phyloP scores from a whole-genome alignment of 208 protist species.

The Wallacemonas rigidus region DNA sequence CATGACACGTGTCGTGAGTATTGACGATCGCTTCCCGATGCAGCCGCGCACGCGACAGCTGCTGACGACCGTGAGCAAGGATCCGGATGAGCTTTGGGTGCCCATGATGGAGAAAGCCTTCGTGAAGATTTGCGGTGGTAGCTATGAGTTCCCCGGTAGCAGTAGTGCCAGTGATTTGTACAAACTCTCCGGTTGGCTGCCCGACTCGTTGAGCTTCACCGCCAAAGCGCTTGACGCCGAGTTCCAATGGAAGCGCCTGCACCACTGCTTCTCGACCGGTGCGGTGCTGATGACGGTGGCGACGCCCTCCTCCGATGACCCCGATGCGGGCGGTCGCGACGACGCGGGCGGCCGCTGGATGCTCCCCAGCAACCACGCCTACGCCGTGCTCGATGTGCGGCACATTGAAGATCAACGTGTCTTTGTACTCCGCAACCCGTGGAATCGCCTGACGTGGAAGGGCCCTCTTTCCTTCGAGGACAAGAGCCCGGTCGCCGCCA shows the following conservation, averaged over 20 bases:
- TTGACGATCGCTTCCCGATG: conserved; percentile 87
- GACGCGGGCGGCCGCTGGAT: conserved; percentile 14
- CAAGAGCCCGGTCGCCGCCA: conserved; percentile 33
- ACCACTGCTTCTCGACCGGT: conserved; percentile 51
- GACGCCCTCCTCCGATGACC: conserved; percentile 35
- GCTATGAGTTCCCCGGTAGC: conserved; percentile 87
- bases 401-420: conserved; percentile 54
- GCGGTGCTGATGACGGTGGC: conserved; percentile 71
- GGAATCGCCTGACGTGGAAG: conserved; percentile 65
- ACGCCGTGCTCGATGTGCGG: conserved; percentile 70
- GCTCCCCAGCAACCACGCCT: conserved; percentile 67
- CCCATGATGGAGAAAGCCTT: conserved; percentile 84
- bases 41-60: conserved; percentile 33
- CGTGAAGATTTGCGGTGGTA: conserved; percentile 86
- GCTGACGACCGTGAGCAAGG: conserved; percentile 46
- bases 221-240: conserved; percentile 57
- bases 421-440: conserved; percentile 83
- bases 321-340: conserved; percentile 20
- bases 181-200: conserved; percentile 88
- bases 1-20: conserved; percentile 82
- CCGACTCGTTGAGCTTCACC: conserved; percentile 48
- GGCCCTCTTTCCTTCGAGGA: conserved; percentile 60
- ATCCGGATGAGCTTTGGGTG: conserved; percentile 64
- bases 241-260: conserved; percentile 75
- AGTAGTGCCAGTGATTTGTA: conserved; percentile 85